Evolutionary conservation across 140 eudicot genomes (phyloP), one percentile per base, ranked within the genome.

Genomic region (Ambrosia hybrid): DNA sequence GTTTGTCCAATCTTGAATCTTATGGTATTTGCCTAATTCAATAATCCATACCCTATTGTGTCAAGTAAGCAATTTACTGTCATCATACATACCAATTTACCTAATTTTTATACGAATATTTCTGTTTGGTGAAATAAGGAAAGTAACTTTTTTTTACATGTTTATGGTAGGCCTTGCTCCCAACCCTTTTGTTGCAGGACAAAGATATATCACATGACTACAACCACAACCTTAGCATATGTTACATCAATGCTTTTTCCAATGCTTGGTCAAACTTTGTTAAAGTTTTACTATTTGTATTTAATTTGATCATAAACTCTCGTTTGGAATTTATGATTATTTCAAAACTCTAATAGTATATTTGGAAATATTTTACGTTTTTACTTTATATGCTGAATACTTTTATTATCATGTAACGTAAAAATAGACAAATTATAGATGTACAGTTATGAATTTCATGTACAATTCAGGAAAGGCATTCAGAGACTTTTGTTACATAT

Each of bases 191-290:
- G 73, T 64, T 72, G 78, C 69, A 72, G 60, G 82, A 78, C 82
- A 78, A 72, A 65, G 63, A 39, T 57, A 64, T 16, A 46, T 71
- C 82, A 78, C 82, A 72, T 78, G 82, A 72, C 62, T 48, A 46
- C 70, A 45, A 78, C 78, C 52, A 64, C 69, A 78, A 64, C 73
- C 67, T 78, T 53, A 78, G 60, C 82, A 78, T 63, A 78, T 65
- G 82, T 78, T 78, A 78, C 82, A 78, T 71, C 77, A 78, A 43
- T 78, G 48, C 13, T 78, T 43, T 30, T 36, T 62, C 30, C 49
- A 37, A 62, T 36, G 68, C 36, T 37, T 4, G 43, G 68, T 63
- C 68, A 63, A 63, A 63, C 26, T 38, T 63, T 37, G 37, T 63
- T 38, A 36, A 63, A 13, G 13, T 63, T 63, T 63, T 38, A 63